These are phyloP conservation scores for Lagenaria siceraria DNA, from an alignment of 306 rosid species.

Conservation along the genomic window DNA sequence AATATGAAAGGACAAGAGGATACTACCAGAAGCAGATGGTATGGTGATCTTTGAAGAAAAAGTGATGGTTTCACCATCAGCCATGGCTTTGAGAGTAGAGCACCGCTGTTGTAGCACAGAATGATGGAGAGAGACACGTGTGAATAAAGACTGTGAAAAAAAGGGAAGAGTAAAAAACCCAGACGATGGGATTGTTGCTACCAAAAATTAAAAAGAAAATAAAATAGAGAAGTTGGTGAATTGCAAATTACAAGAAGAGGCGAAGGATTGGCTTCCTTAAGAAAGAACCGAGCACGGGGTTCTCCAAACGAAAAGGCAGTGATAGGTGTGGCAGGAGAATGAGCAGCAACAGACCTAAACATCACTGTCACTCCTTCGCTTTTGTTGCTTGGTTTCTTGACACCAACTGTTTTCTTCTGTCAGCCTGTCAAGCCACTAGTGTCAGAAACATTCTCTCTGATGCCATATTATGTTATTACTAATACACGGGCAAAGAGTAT, in stretches of 20 bases:
- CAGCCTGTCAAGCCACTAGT: neutral
- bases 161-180: neutral
- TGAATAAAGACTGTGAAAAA: slow-evolving; percentile 11
- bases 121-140: slow-evolving; percentile 12
- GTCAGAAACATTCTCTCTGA: neutral
- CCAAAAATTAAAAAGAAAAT: neutral
- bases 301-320: neutral
- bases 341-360: slow-evolving; percentile 14
- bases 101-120: slow-evolving; percentile 12
- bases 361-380: slow-evolving; percentile 5
- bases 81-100: slow-evolving; percentile 46
- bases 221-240: neutral
- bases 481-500: no score
- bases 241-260: slow-evolving; percentile 6
- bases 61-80: slow-evolving; percentile 25
- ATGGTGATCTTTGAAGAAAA: slow-evolving; percentile 17
- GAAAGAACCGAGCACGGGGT: neutral
- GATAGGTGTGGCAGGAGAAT: slow-evolving; percentile 2
- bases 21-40: slow-evolving; percentile 31
- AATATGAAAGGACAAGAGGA: neutral
- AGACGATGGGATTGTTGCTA: neutral
- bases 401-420: neutral
- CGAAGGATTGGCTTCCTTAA: slow-evolving; percentile 1
- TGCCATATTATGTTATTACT: no score
- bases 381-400: neutral